Percentiles rank a stretch among this genome's conserved stretches.
Conservation (phyloP, 2,329 filamentous ascomycete genomes). For the Myriosclerotinia scirpicola region DNA sequence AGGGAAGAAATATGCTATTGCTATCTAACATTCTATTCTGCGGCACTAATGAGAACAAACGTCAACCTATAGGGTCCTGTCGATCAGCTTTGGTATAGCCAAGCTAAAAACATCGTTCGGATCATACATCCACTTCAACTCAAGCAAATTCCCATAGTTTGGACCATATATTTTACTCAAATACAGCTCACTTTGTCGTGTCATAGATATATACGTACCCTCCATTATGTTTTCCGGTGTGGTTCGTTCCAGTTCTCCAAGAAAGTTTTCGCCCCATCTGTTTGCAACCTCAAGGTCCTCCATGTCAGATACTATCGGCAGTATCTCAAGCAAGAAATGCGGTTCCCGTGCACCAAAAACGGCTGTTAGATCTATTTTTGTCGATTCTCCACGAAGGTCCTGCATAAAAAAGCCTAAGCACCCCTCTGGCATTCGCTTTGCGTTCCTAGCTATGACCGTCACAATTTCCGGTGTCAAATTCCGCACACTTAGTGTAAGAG, state of each 20-base stretch:
- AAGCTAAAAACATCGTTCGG: slow-evolving; percentile 43
- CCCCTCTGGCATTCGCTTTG: too few relatives aligned
- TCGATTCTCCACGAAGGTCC: too few relatives aligned
- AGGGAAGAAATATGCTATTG: background rate
- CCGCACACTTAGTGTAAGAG: too few relatives aligned
- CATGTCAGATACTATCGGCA: too few relatives aligned
- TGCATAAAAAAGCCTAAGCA: too few relatives aligned
- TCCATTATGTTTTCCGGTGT: slow-evolving; percentile 37
- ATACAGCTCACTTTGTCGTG: slow-evolving; percentile 29
- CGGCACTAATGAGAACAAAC: background rate
- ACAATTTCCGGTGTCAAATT: too few relatives aligned
- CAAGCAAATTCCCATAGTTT: slow-evolving; percentile 31
- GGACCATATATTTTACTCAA: slow-evolving; percentile 40
- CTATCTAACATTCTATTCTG: background rate
- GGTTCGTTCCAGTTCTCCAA: slow-evolving; percentile 31
- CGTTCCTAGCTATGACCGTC: too few relatives aligned
- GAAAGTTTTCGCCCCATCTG: slow-evolving; percentile 33
- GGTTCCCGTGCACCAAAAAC: too few relatives aligned
- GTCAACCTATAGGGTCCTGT: background rate
- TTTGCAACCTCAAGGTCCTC: slow-evolving; percentile 31
- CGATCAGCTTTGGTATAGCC: slow-evolving; percentile 37
- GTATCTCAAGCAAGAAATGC: too few relatives aligned
- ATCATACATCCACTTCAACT: slow-evolving; percentile 42
- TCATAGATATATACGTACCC: slow-evolving; percentile 41
- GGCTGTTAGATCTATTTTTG: too few relatives aligned